Base-by-base conservation (phyloP, 2,329 filamentous ascomycete genomes). In the Decorospora gaudefroyi region DNA sequence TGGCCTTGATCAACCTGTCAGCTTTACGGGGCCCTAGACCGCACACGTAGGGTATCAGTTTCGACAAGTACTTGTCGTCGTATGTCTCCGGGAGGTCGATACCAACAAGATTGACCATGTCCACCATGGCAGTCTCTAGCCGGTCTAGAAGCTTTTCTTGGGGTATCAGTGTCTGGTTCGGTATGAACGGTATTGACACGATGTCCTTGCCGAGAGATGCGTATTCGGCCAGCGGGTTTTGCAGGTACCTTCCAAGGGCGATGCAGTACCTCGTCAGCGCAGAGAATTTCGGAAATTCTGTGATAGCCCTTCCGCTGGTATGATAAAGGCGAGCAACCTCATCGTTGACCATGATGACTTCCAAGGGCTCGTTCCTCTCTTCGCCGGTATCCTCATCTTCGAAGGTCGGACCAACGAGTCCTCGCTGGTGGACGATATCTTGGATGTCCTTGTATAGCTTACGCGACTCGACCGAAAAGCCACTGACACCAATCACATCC, bases 291-390 rank as follows among this genome's bases (percentile, higher is more conserved):
- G 93, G 90, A 64, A 96, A 89, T 52, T 97, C 92, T 8, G 81
- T 75, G 34, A 81, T 77, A 8, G 88, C 91, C 28, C 91, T 84
- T 10, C 85, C 82, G 67, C 90, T 96, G 61, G 90, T 89, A 71
- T 96, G 91, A 74, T 96, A 99, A 3, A 97, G 80, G 30, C 93
- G 84, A n/a, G 93, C 93, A 35, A 96, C 90, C 72, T 99, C 93
- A 61, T 99, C 93, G 59, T 97, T 96, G 51, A 96, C 88, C 41
- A 96, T 83, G 19, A 97, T 78, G 7, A 97, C 87, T 46, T 97
- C 92, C 19, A 99, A 77, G 8, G 83, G 82, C 62, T 96, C 90
- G 45, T 79, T 87, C 44, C 85, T 80, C 49, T 90, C 85, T 42
- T 83, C 83, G 18, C 82, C 83, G 8, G 73, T 72, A n/a, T 92